These are phyloP conservation scores for Fusarium sp. DNA, from an alignment of 2,329 filamentous ascomycete species.

Conservation along the genomic window DNA sequence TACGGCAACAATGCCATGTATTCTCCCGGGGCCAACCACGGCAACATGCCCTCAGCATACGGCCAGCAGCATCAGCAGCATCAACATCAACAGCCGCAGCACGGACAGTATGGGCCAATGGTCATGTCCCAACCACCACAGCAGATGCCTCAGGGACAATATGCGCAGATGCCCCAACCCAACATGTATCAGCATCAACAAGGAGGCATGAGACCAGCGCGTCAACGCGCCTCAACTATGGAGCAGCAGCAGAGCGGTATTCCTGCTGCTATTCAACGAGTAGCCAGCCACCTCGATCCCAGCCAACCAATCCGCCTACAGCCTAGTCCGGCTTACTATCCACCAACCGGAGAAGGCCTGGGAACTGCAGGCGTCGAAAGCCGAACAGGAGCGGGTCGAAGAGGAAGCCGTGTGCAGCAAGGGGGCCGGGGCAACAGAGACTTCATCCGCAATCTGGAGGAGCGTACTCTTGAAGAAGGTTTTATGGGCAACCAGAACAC, in stretches of 20 bases:
- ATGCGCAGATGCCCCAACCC: slow-evolving; percentile 64
- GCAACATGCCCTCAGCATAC: slow-evolving; percentile 76
- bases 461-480: slow-evolving; percentile 91
- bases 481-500: slow-evolving; percentile 75
- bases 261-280: slow-evolving; percentile 89
- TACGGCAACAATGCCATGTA: slow-evolving; percentile 90
- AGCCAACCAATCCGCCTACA: slow-evolving; percentile 93
- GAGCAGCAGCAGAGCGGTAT: slow-evolving; percentile 95
- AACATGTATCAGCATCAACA: slow-evolving; percentile 73
- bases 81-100: slow-evolving; percentile 69
- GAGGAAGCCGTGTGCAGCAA: slow-evolving; percentile 78
- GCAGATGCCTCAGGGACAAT: slow-evolving; percentile 74
- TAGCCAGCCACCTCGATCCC: slow-evolving; percentile 95
- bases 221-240: slow-evolving; percentile 95
- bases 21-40: slow-evolving; percentile 62
- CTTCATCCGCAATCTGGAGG: slow-evolving; percentile 94
- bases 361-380: slow-evolving; percentile 66
- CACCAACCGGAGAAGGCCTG: slow-evolving; percentile 87
- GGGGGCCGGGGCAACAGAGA: slow-evolving; percentile 75
- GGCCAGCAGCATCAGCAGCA: slow-evolving; percentile 77
- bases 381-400: slow-evolving; percentile 69
- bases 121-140: slow-evolving; percentile 73
- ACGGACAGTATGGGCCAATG: slow-evolving; percentile 78
- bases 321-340: slow-evolving; percentile 96
- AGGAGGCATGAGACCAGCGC: slow-evolving; percentile 73